These are phyloP conservation scores for Trametes gibbosa DNA, from an alignment of 768 basidiomycete species.

Conservation along the genomic window DNA sequence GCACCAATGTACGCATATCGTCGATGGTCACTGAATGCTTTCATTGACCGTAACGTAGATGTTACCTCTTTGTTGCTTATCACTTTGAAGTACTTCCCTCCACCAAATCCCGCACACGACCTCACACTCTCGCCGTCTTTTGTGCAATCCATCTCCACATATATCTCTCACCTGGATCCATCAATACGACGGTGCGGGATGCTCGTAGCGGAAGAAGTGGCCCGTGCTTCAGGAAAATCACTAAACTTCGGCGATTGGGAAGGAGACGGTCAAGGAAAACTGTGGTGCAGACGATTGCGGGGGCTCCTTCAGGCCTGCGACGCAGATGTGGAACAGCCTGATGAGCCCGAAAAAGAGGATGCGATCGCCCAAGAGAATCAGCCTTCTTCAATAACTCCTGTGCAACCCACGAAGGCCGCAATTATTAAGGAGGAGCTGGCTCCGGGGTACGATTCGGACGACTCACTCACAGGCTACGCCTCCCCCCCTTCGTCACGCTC, in stretches of 20 bases:
- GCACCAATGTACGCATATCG: slow-evolving; percentile 62
- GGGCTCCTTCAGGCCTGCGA: slow-evolving; percentile 49
- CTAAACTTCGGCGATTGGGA: slow-evolving; percentile 86
- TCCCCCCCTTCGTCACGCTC: slow-evolving; percentile 68
- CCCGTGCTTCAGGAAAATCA: slow-evolving; percentile 56
- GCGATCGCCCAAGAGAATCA: background rate
- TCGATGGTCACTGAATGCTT: background rate
- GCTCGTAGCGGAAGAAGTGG: slow-evolving; percentile 84
- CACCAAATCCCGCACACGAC: slow-evolving; percentile 38
- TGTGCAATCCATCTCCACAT: slow-evolving; percentile 65
- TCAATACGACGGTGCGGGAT: slow-evolving; percentile 86
- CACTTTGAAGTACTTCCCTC: slow-evolving; percentile 57
- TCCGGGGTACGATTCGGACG: slow-evolving; percentile 70
- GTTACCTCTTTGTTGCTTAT: slow-evolving; percentile 70
- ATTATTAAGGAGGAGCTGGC: slow-evolving; percentile 21
- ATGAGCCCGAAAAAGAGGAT: slow-evolving; percentile 21
- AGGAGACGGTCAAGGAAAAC: slow-evolving; percentile 61
- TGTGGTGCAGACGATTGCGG: slow-evolving; percentile 65
- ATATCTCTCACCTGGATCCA: slow-evolving; percentile 75
- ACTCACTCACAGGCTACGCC: slow-evolving; percentile 76
- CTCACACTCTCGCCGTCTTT: slow-evolving; percentile 59
- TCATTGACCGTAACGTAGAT: slow-evolving; percentile 44
- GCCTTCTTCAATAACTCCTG: background rate
- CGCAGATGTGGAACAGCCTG: slow-evolving; percentile 38
- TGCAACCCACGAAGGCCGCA: slow-evolving; percentile 17